phyloP scores from a whole-genome alignment of 768 basidiomycete species.

The Tulasnella calospora region DNA sequence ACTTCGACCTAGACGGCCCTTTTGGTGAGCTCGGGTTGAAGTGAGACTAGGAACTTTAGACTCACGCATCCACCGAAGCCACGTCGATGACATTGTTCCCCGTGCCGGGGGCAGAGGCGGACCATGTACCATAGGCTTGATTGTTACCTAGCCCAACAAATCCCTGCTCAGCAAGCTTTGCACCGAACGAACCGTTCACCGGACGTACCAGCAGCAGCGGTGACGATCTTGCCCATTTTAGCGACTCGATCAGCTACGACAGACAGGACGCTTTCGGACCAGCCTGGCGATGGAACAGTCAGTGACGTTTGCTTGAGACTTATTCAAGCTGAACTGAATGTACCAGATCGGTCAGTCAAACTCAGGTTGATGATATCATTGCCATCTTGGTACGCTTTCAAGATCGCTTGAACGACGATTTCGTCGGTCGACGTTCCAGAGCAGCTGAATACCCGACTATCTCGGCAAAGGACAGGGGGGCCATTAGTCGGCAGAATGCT shows the following conservation, averaged over 20 bases:
- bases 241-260: conserved; percentile 59
- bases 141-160: conserved; percentile 35
- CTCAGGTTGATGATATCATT: conserved; percentile 24
- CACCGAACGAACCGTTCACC: too few relatives aligned
- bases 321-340: too few relatives aligned
- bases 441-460: conserved; percentile 27
- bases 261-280: conserved; percentile 52
- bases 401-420: conserved; percentile 17
- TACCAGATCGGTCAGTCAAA: not conserved
- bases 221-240: conserved; percentile 54
- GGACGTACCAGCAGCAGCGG: conserved; percentile 33
- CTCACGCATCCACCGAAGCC: conserved; percentile 32
- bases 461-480: too few relatives aligned
- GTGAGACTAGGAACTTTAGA: not conserved
- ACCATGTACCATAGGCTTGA: conserved; percentile 38
- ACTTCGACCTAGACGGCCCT: not conserved
- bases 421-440: conserved; percentile 20
- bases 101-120: conserved; percentile 34
- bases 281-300: conserved; percentile 40
- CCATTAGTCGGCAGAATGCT: too few relatives aligned
- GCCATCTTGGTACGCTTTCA: conserved; percentile 22
- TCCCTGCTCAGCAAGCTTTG: not conserved
- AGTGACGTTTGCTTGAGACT: too few relatives aligned
- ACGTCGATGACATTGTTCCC: conserved; percentile 36
- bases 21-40: not conserved